A percentile compares a stretch with the other conserved stretches of the same genome.
Evolutionary conservation across 1,284 basidiomycete genomes (phyloP).

Genomic region (Prillingera fragicola): DNA sequence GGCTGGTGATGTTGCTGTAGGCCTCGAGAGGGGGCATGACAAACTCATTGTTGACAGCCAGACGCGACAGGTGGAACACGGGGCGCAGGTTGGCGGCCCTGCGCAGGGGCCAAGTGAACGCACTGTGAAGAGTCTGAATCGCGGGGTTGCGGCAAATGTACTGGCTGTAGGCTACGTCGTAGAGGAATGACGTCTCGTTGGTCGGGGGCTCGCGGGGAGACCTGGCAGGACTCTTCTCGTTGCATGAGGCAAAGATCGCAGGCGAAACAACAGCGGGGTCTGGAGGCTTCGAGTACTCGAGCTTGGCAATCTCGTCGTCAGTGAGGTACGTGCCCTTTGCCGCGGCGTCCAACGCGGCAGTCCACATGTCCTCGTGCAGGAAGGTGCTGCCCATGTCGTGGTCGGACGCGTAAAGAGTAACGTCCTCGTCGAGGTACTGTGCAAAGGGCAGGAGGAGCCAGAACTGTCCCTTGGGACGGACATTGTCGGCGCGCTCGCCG

Average conservation of each 20-base stretch:
- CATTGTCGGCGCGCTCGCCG: constrained; percentile 25
- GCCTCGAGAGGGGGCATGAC: constrained; percentile 44
- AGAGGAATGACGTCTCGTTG: constrained; percentile 37
- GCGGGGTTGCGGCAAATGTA: constrained; percentile 32
- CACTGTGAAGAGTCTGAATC: constrained; percentile 35
- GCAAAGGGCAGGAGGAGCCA: constrained; percentile 34
- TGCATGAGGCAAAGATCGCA: constrained; percentile 6
- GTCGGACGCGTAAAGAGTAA: constrained; percentile 39
- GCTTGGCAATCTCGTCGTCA: constrained; percentile 24
- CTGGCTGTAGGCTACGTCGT: constrained; percentile 26
- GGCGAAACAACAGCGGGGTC: not conserved
- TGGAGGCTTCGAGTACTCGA: constrained; percentile 1
- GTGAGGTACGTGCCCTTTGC: constrained; percentile 26
- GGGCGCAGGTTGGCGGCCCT: constrained; percentile 39
- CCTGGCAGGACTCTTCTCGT: not conserved
- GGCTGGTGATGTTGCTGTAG: constrained; percentile 34
- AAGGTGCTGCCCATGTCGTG: constrained; percentile 44
- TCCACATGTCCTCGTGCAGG: constrained; percentile 33
- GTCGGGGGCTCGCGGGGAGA: constrained; percentile 12
- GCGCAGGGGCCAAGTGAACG: constrained; percentile 35
- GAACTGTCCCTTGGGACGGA: constrained; percentile 29
- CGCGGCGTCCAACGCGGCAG: constrained; percentile 21
- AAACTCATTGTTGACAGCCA: constrained; percentile 37
- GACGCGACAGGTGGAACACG: constrained; percentile 46
- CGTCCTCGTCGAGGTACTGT: constrained; percentile 27